Evolutionary conservation across 2,329 filamentous ascomycete genomes (phyloP), one percentile per base, ranked within the genome.

Genomic region (Diaporthe ilicicola): DNA sequence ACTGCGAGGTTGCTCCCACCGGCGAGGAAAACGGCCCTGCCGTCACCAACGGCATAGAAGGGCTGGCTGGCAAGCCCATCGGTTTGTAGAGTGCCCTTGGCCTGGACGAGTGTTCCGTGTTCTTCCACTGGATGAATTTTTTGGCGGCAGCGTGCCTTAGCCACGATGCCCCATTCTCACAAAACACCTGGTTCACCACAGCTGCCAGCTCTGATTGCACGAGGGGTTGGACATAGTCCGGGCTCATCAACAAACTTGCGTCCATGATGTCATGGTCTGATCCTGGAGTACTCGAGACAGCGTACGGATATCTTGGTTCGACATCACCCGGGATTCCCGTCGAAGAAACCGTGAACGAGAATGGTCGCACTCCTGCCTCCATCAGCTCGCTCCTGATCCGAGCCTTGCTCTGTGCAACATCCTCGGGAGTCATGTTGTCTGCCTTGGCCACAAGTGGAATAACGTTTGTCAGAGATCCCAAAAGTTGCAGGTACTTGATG

Each of bases 181-280:
- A 91, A 76, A 98, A 95, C 0, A 98, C 83, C 22, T 89, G 88
- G 10, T 90, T 84, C n/a, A 97, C 88, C 1, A 98, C 84, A 10
- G 83, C 80, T 6, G 81, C 77, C 2, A 98, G 88, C 51, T 98
- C 95, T 10, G 94, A 96, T 0, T 88, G 82, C 3, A 93, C 82
- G 5, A 98, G 85, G 1, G 95, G 95, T 73, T 94, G 92, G 17
- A 96, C 85, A 78, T 98, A 98, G 76, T 96, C 93, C 1, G 95
- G 92, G 69, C 91, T 94, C 95, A 98, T 98, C 22, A 98, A 87
- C 0, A 97, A 85, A 76, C 94, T 97, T 22, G 95, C 95, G 79
- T 98, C 95, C 91, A 98, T 97, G 53, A 88, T 90, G 48, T 97
- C 94, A 72, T 90, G 84, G 76, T 98, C 94, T 27, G 89, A 88